Percentiles rank a stretch among this genome's conserved stretches.
phyloP scores from a whole-genome alignment of 2,329 filamentous ascomycete species.

The Xylariaceae sp. region DNA sequence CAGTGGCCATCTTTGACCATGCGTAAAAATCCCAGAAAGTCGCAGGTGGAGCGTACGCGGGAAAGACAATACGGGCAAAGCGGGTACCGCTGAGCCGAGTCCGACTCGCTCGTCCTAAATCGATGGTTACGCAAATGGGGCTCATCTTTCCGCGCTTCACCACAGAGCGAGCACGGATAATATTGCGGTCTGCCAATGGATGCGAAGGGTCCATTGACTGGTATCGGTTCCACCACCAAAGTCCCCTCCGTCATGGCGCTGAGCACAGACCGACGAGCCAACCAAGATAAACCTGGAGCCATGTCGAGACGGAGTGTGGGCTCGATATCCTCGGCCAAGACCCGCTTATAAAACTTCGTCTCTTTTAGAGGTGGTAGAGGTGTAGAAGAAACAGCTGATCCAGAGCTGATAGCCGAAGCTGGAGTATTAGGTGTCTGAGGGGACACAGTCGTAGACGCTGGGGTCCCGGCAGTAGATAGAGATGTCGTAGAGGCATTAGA shows the following conservation, averaged over 20 bases:
- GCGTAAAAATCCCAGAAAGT: conserved; percentile 88
- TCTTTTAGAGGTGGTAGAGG: conserved; percentile 76
- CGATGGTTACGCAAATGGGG: conserved; percentile 80
- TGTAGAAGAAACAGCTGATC: conserved; percentile 46
- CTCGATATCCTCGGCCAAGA: conserved; percentile 88
- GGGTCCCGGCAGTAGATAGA: conserved; percentile 52
- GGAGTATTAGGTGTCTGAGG: conserved; percentile 65
- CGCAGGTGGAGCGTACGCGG: conserved; percentile 85
- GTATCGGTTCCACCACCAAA: conserved; percentile 87
- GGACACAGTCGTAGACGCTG: conserved; percentile 56
- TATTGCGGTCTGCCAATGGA: conserved; percentile 58
- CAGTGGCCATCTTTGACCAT: conserved; percentile 94
- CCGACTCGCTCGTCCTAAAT: conserved; percentile 86
- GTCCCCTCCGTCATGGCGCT: conserved; percentile 83
- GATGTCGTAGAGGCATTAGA: conserved; percentile 68
- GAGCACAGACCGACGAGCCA: conserved; percentile 84
- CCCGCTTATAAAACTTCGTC: conserved; percentile 91
- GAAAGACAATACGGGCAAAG: conserved; percentile 87
- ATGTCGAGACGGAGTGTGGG: conserved; percentile 88
- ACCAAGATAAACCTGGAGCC: conserved; percentile 91
- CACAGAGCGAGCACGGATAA: conserved; percentile 84
- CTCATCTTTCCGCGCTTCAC: conserved; percentile 76
- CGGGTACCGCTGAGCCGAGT: conserved; percentile 86
- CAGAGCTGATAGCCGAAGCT: conserved; percentile 56
- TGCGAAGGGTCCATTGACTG: conserved; percentile 60